Base-by-base conservation (phyloP, 495 filamentous ascomycete species). In the Melanomma pulvis-pyrius region DNA sequence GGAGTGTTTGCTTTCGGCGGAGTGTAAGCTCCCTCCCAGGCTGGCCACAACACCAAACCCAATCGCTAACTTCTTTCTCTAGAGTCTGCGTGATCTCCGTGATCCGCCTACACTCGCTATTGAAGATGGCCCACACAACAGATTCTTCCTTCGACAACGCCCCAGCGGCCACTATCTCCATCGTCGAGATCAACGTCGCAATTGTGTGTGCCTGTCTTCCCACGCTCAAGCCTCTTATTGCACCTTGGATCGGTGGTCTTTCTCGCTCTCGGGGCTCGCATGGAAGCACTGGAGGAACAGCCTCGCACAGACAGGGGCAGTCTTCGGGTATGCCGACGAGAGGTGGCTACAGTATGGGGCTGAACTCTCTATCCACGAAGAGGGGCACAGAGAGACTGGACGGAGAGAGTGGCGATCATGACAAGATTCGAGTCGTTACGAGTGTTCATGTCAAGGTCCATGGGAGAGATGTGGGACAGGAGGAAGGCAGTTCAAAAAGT, bases 201-300 rank as follows among this genome's bases (percentile, higher is more conserved):
- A 63, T 76, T 34, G 68, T 75, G 3, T 75, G 74, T 57, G 71
- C 73, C 19, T 75, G 73, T 54, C 64, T 76, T 8, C 71, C 74
- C 12, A 65, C 71, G 9, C 65, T 76, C 4, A 71, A 71, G 22
- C 66, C 63, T 1, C 64, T 74, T n/a, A 49, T 74, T 11, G 34
- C 69, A 7, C 52, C 52, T 21, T 63, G 65, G 58, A 68, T 75
- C 54, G 59, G 71, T 1, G 46, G 64, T 6, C 50, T 76, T 13
- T 61, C 65, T 17, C 17, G 2, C 34, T 56, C 30, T 25, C 29
- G 41, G n/a, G 51, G 51, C 29, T 56, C 61, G 4, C 6, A 51
- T 21, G 48, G 59, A 28, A 53, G 46, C 21, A 39, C 8, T 21
- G n/a, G 26, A 48, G 8, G 15, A 2, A 30, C 48, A 15, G 13